Evolutionary conservation across 331 rosid genomes (phyloP), one percentile per base, ranked within the genome.

Genomic region (Cydonia oblonga): DNA sequence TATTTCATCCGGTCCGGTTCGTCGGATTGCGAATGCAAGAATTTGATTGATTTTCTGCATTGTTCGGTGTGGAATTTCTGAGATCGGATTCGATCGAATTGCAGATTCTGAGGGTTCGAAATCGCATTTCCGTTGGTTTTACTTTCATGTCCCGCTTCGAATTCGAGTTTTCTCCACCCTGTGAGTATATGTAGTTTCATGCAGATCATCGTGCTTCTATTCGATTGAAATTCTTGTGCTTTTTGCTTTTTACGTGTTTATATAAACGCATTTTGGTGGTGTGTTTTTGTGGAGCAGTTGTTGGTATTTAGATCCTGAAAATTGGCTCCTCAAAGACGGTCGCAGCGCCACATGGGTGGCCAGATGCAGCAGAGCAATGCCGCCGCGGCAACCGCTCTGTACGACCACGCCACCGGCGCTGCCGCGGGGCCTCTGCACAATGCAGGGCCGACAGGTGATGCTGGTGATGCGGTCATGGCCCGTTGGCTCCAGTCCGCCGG

Each of bases 341-440:
- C 99, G 67, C 97, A 91, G 96, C 99, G 99, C 93, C 99, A 89
- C 96, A 87, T 84, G 89, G 96, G 96, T 79, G 97, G 99, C 85
- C 99, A 95, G 93, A 85, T 91, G 97, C 97, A 88, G 88, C 99
- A 91, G 88, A 91, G 88, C 86, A 95, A 87, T 88, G 93, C 98
- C 80, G 96, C 96, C 49, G 82, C 87, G 75, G 96, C 93, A 16
- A 84, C 96, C 33, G 88, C 96, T 66, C 75, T 89, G 24, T 84
- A 88, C 66, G 96, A 90, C 76, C 89, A 86, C 71, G 79, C 83
- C 14, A 90, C 80, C 78, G 77, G 83, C 64, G 86, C 89, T 51
- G 54, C 87, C 80, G 84, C 79, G 24, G 85, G 90, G 69, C 58
- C 92, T 30, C 77, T 89, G 86, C 92, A 79, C 82, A 86, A 81